Conservation (phyloP, 129 eudicot species). For the Escallonia herrerae region DNA sequence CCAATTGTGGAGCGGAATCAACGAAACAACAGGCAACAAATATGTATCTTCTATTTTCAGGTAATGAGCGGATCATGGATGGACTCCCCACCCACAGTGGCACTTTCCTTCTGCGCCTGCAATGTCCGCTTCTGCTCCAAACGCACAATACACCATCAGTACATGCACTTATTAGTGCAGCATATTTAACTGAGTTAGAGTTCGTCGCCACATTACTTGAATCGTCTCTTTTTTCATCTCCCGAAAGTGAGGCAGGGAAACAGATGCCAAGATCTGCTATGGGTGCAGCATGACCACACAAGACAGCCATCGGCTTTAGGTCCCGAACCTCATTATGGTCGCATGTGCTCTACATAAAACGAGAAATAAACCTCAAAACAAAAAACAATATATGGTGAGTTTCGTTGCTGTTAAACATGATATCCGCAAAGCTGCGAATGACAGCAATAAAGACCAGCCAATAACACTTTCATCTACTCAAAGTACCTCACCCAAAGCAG, state of each 20-base stretch:
- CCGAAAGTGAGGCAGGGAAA: constrained; percentile 55
- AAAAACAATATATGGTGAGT: neutral
- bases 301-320: constrained; percentile 68
- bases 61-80: constrained; percentile 58
- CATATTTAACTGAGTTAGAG: constrained; percentile 45
- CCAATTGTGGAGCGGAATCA: constrained; percentile 30
- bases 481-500: no score
- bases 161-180: constrained; percentile 93
- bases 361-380: neutral
- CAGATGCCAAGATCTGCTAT: constrained; percentile 83
- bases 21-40: constrained; percentile 63
- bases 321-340: constrained; percentile 46
- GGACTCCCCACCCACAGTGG: constrained; percentile 98
- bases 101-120: constrained; percentile 89
- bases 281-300: constrained; percentile 93
- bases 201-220: constrained; percentile 35
- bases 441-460: neutral
- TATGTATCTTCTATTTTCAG: constrained; percentile 74
- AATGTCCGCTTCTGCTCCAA: constrained; percentile 97
- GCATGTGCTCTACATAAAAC: constrained; percentile 3
- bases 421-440: neutral
- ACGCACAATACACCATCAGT: constrained; percentile 90
- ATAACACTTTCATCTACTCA: neutral
- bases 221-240: constrained; percentile 38
- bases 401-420: neutral